Evolutionary conservation across 352 stramenopile genomes (phyloP).

Genomic region (Phytophthora ohioensis): DNA sequence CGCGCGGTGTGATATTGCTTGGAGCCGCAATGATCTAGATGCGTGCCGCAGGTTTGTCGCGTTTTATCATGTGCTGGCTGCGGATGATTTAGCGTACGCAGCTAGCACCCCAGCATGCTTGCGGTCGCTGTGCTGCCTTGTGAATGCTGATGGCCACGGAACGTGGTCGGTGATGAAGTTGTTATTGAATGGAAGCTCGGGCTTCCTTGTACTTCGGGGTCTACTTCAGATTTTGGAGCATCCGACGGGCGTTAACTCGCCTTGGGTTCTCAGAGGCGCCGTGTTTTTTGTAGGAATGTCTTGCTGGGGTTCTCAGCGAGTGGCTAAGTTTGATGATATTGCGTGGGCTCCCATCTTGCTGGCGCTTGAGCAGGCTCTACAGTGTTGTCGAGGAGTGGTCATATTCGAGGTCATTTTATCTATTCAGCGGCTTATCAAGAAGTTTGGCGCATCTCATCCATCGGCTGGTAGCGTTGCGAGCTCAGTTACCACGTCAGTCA

Average conservation of each 20-base stretch:
- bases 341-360: slow-evolving; percentile 79
- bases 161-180: slow-evolving; percentile 89
- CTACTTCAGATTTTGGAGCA: slow-evolving; percentile 81
- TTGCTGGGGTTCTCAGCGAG: slow-evolving; percentile 86
- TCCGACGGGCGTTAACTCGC: slow-evolving; percentile 51
- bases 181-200: slow-evolving; percentile 66
- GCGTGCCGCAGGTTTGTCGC: slow-evolving; percentile 73
- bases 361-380: slow-evolving; percentile 65
- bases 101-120: slow-evolving; percentile 71
- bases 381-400: slow-evolving; percentile 80
- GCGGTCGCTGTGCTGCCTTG: slow-evolving; percentile 82
- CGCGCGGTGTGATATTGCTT: slow-evolving; percentile 74
- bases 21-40: slow-evolving; percentile 75
- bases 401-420: slow-evolving; percentile 91
- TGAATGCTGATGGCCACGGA: slow-evolving; percentile 84
- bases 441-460: slow-evolving; percentile 61
- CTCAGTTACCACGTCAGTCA: slow-evolving; percentile 10
- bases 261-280: slow-evolving; percentile 81
- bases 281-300: slow-evolving; percentile 92
- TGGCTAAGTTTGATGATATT: slow-evolving; percentile 76
- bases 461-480: slow-evolving; percentile 9
- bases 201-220: slow-evolving; percentile 76
- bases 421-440: slow-evolving; percentile 88
- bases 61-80: slow-evolving; percentile 82
- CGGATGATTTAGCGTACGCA: slow-evolving; percentile 65